Evolutionary conservation across 2,329 filamentous ascomycete genomes (phyloP), one percentile per base, ranked within the genome.

Genomic region (Aspergillus flavus): DNA sequence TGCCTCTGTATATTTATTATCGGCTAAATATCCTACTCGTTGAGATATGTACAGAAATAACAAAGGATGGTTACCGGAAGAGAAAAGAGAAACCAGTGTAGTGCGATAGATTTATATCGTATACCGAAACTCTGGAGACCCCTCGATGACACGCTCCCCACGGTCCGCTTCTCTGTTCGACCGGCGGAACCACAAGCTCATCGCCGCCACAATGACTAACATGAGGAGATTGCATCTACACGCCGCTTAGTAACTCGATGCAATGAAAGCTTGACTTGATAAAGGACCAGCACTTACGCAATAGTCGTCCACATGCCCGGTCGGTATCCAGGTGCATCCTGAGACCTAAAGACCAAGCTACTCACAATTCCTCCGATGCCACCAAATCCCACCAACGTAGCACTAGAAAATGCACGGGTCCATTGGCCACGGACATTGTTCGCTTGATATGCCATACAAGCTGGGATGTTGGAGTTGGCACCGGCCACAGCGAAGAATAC

Each of bases 381-480:
- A 6, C 91, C 91, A 54, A 91, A 87, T 1, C 89, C 90, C 2
- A 95, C 90, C 4, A 94, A 84, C 0, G 89, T 90, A 2, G 92
- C 91, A 63, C 88, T 91, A 75, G 88, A 90, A 68, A 95, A 88
- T 1, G 92, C 92, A 55, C 92, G 87, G 80, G 94, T 95, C 91
- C 92, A 95, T 79, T 95, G 92, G 0, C 92, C 92, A 59, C 91
- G 88, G 72, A 96, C 89, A 77, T 96, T 96, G 80, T 94, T 95
- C 52, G 91, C 91, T 80, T 94, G 91, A 80, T 92, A 94, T 0
- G 91, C 85, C 81, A 96, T 87, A 94, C 34, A 30, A 32, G 61
- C 46, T 12, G 61, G 61, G 30, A 95, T 83, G 73, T 95, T 95
- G 68, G 89, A 85, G 76, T 93, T 93, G 68, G 89, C 87, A 14